Conservation (phyloP, 371 early-diverging fungal genomes). For the Circinella minor region DNA sequence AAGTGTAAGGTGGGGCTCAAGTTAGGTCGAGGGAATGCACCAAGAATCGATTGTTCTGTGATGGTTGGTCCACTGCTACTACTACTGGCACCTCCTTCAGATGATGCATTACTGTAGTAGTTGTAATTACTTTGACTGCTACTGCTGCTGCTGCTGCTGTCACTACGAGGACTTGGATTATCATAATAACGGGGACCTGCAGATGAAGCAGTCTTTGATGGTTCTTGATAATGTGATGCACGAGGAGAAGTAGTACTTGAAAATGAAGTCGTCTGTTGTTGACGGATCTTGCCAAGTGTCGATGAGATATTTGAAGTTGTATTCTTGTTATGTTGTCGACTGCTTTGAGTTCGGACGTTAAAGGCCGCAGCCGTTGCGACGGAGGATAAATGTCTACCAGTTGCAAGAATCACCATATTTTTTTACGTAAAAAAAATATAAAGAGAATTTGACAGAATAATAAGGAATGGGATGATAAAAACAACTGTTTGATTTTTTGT, state of each 20-base stretch:
- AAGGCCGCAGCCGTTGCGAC: slow-evolving; percentile 8
- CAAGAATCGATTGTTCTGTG: slow-evolving; percentile 46
- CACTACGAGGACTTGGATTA: slow-evolving; percentile 7
- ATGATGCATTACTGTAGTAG: slow-evolving; percentile 5
- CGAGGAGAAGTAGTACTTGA: slow-evolving; percentile 4
- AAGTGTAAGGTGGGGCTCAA: slow-evolving; percentile 51
- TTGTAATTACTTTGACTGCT: slow-evolving; percentile 6
- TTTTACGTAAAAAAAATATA: slow-evolving; percentile 4
- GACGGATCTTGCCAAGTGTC: slow-evolving; percentile 9
- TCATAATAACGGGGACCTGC: slow-evolving; percentile 6
- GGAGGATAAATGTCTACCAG: slow-evolving; percentile 12
- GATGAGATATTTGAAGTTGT: background rate
- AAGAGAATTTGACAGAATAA: background rate
- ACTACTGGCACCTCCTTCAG: slow-evolving; percentile 5
- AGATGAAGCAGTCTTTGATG: background rate
- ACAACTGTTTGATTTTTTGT: background rate
- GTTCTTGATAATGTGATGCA: slow-evolving; percentile 4
- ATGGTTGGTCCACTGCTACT: slow-evolving; percentile 19
- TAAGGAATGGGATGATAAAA: slow-evolving; percentile 13
- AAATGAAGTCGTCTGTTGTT: slow-evolving; percentile 5
- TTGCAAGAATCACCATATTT: slow-evolving; percentile 14
- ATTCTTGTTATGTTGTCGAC: slow-evolving; percentile 7
- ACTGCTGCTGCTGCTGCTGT: slow-evolving; percentile 4
- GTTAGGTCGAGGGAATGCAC: slow-evolving; percentile 53
- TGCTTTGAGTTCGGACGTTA: slow-evolving; percentile 7